Evolutionary conservation across 2,329 filamentous ascomycete genomes (phyloP).

Genomic region (Penicillium sp.): DNA sequence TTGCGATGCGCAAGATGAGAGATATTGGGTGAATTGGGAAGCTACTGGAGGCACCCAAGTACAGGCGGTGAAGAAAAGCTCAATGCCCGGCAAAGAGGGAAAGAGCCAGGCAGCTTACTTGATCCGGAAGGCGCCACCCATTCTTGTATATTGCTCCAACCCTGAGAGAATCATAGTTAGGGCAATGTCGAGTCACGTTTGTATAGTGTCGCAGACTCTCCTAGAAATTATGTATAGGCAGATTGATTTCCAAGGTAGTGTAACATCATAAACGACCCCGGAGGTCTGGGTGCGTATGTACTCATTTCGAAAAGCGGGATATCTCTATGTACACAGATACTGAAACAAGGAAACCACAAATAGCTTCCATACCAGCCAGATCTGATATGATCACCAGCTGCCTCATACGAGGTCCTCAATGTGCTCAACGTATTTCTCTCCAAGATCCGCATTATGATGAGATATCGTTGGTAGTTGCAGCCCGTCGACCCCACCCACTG

Average conservation of each 20-base stretch:
- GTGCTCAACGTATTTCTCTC: slow-evolving; percentile 1
- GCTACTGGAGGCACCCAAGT: not conserved
- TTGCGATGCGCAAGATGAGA: not conserved
- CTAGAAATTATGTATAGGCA: no score
- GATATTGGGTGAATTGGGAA: no score
- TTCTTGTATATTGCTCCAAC: no score
- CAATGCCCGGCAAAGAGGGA: no score
- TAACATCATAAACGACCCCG: no score
- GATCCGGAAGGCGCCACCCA: no score
- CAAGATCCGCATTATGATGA: slow-evolving; percentile 4
- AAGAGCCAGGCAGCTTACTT: no score
- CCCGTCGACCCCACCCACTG: slow-evolving; percentile 38
- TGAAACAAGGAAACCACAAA: not conserved
- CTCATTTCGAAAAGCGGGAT: not conserved
- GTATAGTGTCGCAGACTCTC: no score
- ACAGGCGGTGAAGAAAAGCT: no score
- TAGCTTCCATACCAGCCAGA: not conserved
- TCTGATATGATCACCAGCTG: not conserved
- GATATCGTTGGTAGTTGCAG: slow-evolving; percentile 16
- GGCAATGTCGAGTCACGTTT: no score
- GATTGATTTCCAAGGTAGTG: no score
- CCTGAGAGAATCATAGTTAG: no score
- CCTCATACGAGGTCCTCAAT: not conserved
- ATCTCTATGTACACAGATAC: slow-evolving; percentile 7
- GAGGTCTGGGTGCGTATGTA: not conserved